Base-by-base conservation (phyloP, 192 early-diverging fungal species). In the Umbelopsis sp. region DNA sequence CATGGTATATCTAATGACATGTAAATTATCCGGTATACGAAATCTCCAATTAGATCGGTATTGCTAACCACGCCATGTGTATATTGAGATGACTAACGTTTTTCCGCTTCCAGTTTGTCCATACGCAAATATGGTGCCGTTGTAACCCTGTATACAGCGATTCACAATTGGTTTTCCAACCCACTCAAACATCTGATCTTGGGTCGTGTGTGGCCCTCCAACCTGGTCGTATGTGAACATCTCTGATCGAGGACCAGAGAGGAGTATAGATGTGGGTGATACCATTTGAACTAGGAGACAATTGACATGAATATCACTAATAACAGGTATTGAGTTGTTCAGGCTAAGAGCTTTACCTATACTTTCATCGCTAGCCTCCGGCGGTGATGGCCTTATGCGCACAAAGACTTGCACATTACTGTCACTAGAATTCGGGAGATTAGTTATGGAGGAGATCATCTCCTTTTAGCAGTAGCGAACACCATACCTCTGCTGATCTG, bases 41-140 rank as follows among this genome's bases (percentile, higher is more conserved):
- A 25, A 1, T 58, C 10, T 16, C 55, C 55, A 16, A 15, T 52
- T 22, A 52, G 20, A 25, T 4, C 37, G 37, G 1, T 41, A 41
- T 1, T 41, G 37, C 5, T 41, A 41, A 1, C 37, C 5, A 41
- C 5, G 6, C 6, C 37, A 1, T 1, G 2, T 41, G 0, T 6
- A 41, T 10, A 9, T 9, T 10, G 10, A 9, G 50, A 33, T 9
- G 3, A 46, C 65, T 46, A 25, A 91, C 2, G 89, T 91, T 71
- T 95, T 95, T 30, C 89, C 89, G 50, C 85, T 88, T 55, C 88
- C 88, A 3, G 89, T 91, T 78, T 91, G 90, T 9, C 90, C 90
- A 66, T 91, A 91, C 2, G 90, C 90, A 68, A 91, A 88, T 22
- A 91, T 89, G 2, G 90, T 91, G 23, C 89, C 90, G 50, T 91